A percentile compares a stretch with the other conserved stretches of the same genome.
These are phyloP conservation scores for Sorghum bicolor DNA, from an alignment of 176 grass and related monocot genomes.

Conservation along the genomic window DNA sequence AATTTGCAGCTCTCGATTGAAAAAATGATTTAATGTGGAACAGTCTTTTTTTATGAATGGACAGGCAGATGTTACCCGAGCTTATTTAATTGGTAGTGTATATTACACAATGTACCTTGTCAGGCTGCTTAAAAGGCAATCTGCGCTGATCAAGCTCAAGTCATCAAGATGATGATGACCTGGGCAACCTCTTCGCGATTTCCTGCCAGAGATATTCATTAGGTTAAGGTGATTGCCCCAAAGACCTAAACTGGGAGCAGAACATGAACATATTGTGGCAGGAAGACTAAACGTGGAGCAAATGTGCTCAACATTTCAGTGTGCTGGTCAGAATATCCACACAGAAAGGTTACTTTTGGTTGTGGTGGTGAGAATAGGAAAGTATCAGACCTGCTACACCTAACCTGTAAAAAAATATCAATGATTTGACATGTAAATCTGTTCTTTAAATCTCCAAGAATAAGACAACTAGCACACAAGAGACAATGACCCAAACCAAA, in stretches of 20 bases:
- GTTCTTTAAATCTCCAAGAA: neutral
- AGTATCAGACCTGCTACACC: neutral
- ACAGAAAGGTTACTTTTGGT: neutral
- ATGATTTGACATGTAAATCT: neutral
- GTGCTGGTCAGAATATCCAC: neutral
- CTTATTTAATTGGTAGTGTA: no score
- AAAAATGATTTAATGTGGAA: no score
- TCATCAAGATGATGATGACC: no score
- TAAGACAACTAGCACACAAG: neutral
- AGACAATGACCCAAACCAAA: neutral
- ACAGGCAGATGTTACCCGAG: no score
- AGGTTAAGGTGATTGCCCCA: neutral
- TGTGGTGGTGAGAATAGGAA: constrained; percentile 1
- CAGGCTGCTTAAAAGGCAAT: no score
- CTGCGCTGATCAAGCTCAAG: no score
- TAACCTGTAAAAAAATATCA: neutral
- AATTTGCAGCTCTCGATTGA: no score
- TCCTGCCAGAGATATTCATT: no score
- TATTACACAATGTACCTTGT: no score
- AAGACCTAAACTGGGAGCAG: neutral
- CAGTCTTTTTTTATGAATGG: no score
- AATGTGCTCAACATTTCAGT: neutral
- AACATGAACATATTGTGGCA: neutral
- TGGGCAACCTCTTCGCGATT: no score
- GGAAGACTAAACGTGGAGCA: neutral